Evolutionary conservation across 768 basidiomycete species (phyloP).

Genomic region (Flagelloscypha sp.): DNA sequence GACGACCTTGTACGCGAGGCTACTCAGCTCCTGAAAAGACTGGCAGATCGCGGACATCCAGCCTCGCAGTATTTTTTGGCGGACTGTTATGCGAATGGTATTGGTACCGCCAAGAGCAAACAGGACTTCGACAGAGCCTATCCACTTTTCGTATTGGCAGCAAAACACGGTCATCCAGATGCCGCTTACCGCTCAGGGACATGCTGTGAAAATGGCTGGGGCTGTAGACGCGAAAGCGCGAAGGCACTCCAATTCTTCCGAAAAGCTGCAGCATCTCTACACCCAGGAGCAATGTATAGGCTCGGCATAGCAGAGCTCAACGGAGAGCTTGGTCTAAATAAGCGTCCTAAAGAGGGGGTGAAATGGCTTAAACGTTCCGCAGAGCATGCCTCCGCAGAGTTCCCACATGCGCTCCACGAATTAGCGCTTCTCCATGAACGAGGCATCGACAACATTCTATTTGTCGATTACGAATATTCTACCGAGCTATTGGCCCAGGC

Average conservation of each 20-base stretch:
- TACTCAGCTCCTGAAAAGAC: conserved; percentile 73
- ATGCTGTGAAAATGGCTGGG: conserved; percentile 99
- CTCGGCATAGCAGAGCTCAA: conserved; percentile 95
- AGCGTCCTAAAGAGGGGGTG: conserved; percentile 90
- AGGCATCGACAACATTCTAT: conserved; percentile 97
- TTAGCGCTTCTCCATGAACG: conserved; percentile 88
- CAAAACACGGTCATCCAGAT: conserved; percentile 95
- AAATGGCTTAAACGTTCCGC: conserved; percentile 98
- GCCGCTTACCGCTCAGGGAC: conserved; percentile 93
- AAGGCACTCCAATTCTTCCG: conserved; percentile 91
- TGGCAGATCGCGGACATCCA: conserved; percentile 91
- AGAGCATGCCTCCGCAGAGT: conserved; percentile 89
- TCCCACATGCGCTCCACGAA: conserved; percentile 94
- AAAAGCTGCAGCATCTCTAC: conserved; percentile 84
- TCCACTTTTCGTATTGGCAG: conserved; percentile 90
- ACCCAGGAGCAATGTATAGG: conserved; percentile 94
- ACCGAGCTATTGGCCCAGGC: conserved; percentile 92
- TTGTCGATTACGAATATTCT: conserved; percentile 93
- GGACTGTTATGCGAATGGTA: conserved; percentile 98
- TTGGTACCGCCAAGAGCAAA: conserved; percentile 79
- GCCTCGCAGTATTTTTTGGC: conserved; percentile 96
- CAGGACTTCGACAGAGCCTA: conserved; percentile 98
- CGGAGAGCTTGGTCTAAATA: conserved; percentile 81
- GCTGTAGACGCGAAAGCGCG: conserved; percentile 83
- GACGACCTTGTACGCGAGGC: conserved; percentile 90